phyloP scores from a whole-genome alignment of 208 protist species.

The Crithidia fasciculata region DNA sequence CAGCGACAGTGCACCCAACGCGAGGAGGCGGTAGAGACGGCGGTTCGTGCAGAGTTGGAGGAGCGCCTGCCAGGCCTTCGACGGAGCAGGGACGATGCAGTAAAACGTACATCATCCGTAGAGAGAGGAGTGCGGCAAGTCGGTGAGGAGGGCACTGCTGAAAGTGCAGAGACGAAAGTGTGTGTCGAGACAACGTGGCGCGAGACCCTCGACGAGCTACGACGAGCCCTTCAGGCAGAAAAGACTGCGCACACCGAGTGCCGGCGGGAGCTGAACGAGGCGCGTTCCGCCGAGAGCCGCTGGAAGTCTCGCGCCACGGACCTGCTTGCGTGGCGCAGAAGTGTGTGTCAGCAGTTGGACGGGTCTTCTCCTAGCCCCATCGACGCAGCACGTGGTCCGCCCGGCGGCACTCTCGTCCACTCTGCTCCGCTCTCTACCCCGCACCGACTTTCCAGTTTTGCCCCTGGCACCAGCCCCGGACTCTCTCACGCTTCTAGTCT shows the following conservation, averaged over 20 bases:
- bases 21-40: slow-evolving; percentile 16
- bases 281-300: not conserved
- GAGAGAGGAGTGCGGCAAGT: not conserved
- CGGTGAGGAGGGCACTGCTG: not conserved
- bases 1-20: slow-evolving; percentile 6
- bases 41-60: slow-evolving; percentile 14
- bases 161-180: not conserved
- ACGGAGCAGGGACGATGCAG: not conserved
- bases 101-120: too few species aligned
- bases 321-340: slow-evolving; percentile 4
- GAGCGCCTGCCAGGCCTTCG: slow-evolving; percentile 7
- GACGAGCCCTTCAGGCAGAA: slow-evolving; percentile 14
- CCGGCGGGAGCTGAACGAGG: slow-evolving; percentile 9
- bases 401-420: not conserved
- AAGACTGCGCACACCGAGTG: slow-evolving; percentile 15
- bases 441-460: not conserved
- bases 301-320: slow-evolving; percentile 13
- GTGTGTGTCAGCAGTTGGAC: not conserved
- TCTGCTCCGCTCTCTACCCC: not conserved
- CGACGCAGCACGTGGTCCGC: not conserved
- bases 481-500: not conserved
- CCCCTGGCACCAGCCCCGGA: not conserved
- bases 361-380: not conserved
- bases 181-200: slow-evolving; percentile 9
- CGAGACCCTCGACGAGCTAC: slow-evolving; percentile 16